phyloP scores from a whole-genome alignment of 164 flowering plant species.

The Stephania japonica region DNA sequence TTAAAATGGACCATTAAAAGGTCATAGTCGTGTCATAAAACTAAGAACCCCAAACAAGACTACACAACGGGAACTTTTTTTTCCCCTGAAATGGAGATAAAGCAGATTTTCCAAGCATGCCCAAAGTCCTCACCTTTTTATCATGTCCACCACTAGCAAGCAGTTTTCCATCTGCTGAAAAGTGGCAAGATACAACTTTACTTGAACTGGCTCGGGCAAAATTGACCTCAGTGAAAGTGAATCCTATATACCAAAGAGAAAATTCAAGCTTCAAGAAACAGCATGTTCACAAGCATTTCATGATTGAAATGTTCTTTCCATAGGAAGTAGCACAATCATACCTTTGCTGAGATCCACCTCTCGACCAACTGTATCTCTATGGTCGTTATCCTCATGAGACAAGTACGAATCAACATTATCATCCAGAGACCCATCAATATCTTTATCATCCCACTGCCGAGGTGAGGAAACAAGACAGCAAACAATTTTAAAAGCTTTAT shows the following conservation, averaged over 20 bases:
- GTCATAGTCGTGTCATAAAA: neutral
- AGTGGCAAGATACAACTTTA: constrained; percentile 88
- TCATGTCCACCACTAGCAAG: constrained; percentile 97
- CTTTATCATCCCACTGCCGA: constrained; percentile 92
- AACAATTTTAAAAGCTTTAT: neutral
- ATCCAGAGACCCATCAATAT: constrained; percentile 76
- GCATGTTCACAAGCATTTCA: neutral
- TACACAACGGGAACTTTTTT: too few relatives aligned
- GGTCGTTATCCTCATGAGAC: constrained; percentile 84
- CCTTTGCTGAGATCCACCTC: constrained; percentile 87
- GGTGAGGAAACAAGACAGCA: constrained; percentile 22
- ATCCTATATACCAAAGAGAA: constrained; percentile 35
- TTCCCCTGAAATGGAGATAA: neutral
- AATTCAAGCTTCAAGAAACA: neutral
- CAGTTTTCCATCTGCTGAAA: constrained; percentile 93
- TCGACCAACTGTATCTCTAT: constrained; percentile 73
- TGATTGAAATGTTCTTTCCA: constrained; percentile 7
- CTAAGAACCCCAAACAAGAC: neutral
- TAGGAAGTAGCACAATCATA: constrained; percentile 13
- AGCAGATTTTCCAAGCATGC: neutral
- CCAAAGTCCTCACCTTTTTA: constrained; percentile 40
- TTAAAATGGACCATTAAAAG: neutral
- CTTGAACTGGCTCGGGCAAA: constrained; percentile 64
- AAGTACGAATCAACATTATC: constrained; percentile 96
- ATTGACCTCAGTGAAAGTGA: constrained; percentile 62